Evolutionary conservation across 805 yeast species (phyloP), one percentile per base, ranked within the genome.

Genomic region (Monosporozyma yasuniensis): DNA sequence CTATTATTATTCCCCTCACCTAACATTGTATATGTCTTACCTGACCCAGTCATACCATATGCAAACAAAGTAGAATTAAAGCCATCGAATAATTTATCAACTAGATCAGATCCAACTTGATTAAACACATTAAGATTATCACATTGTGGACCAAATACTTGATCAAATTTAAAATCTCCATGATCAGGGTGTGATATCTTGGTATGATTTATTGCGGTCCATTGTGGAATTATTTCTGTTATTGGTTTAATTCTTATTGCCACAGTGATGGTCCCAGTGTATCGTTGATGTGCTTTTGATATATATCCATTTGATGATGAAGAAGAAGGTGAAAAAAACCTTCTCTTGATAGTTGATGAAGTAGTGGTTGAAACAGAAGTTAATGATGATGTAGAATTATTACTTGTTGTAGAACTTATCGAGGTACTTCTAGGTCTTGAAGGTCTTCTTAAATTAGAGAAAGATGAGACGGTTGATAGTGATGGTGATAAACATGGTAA

Each of bases 31-130:
- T 78, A 81, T 0, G 96, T 88, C 65, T 88, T 88, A 10, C 96
- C 96, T 1, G 95, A 84, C 0, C 96, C 96, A 0, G 96, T 88
- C 88, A 86, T 86, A 34, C 96, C 96, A 60, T 88, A 88, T 0
- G 98, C 97, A 64, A 91, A 88, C 0, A 90, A 80, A 0, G 96
- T 89, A 14, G 90, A 90, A 60, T 88, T 88, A 65, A 70, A 90
- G 0, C 96, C 96, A 14, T 81, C 81, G 57, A 75, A 74, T 53
- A 78, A 80, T 63, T 74, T 78, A 54, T 61, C 70, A 37, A 75
- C 81, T 65, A 76, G 74, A 34, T 72, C 79, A 56, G 61, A 73
- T 45, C 79, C 95, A 46, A 73, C 71, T 12, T 65, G 64, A 18
- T 69, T 68, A 63, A 87, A 91, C 2, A 91, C 86, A 19, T 77